These are phyloP conservation scores for Stephania japonica DNA, from an alignment of 164 flowering plant genomes.

Conservation along the genomic window DNA sequence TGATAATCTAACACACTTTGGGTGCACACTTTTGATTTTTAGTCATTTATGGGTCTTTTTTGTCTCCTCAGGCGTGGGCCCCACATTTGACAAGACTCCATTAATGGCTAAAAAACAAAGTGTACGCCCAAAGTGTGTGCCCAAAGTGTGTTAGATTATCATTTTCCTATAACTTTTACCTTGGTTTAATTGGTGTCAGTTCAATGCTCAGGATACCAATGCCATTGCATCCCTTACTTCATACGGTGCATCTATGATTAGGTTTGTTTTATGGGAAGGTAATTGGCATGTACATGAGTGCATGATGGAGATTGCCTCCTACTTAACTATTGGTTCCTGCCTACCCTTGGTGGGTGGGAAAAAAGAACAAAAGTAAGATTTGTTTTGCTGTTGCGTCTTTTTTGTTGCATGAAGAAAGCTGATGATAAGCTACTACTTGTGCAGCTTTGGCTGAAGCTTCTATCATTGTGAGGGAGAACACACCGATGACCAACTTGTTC, in stretches of 20 bases:
- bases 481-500: conserved; percentile 65
- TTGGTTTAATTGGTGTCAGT: not conserved
- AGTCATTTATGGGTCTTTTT: too few relatives aligned
- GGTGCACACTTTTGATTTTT: too few relatives aligned
- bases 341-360: not conserved
- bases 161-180: not conserved
- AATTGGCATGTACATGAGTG: not conserved
- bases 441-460: conserved; percentile 98
- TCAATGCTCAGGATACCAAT: too few relatives aligned
- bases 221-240: not conserved
- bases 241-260: not conserved
- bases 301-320: not conserved
- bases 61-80: too few relatives aligned
- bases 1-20: too few relatives aligned
- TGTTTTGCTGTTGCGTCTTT: not conserved
- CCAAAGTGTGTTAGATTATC: too few relatives aligned
- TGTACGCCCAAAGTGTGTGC: too few relatives aligned
- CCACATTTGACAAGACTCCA: too few relatives aligned
- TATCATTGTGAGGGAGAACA: conserved; percentile 81
- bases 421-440: conserved; percentile 15
- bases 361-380: not conserved
- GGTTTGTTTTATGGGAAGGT: not conserved
- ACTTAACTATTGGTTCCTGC: not conserved
- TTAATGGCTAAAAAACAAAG: too few relatives aligned
- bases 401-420: not conserved